A percentile compares a stretch with the other conserved stretches of the same genome.
phyloP scores from a whole-genome alignment of 495 filamentous ascomycete species.

The Aspergillus carlsbadensis region DNA sequence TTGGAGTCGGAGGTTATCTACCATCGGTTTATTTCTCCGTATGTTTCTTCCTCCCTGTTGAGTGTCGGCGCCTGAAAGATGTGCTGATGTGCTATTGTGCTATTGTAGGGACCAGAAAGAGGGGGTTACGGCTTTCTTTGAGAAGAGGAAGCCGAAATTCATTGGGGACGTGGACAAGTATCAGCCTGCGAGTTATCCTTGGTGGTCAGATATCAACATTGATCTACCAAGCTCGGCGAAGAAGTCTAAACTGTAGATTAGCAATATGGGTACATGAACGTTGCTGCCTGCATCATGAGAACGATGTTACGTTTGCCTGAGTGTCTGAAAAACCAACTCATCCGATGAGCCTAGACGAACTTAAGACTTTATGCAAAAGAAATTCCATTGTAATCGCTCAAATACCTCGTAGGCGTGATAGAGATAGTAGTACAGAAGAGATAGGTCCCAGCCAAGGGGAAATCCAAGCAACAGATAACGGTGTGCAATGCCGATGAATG shows the following conservation, averaged over 20 bases:
- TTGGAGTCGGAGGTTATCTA: slow-evolving; percentile 57
- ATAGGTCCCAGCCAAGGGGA: neutral
- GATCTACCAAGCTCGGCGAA: slow-evolving; percentile 25
- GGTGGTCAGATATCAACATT: slow-evolving; percentile 31
- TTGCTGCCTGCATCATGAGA: neutral
- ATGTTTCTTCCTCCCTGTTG: slow-evolving; percentile 10
- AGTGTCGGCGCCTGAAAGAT: neutral
- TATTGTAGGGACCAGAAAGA: slow-evolving; percentile 45
- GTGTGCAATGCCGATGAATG: neutral
- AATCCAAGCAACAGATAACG: neutral
- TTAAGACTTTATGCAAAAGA: neutral
- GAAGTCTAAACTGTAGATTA: slow-evolving; percentile 29
- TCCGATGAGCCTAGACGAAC: neutral
- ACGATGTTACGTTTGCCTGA: too few species aligned
- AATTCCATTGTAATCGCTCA: slow-evolving; percentile 3
- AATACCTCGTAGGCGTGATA: neutral
- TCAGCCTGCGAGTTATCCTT: slow-evolving; percentile 29
- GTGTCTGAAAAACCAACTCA: too few species aligned
- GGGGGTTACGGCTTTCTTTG: slow-evolving; percentile 45
- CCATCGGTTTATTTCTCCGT: slow-evolving; percentile 51
- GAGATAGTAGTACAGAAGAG: neutral
- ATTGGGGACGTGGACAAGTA: slow-evolving; percentile 33
- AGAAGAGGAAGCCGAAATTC: slow-evolving; percentile 53
- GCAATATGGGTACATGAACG: neutral
- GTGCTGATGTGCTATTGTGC: neutral